Evolutionary conservation across 2,329 filamentous ascomycete species (phyloP).

Genomic region (Chaetothyriales sp.): DNA sequence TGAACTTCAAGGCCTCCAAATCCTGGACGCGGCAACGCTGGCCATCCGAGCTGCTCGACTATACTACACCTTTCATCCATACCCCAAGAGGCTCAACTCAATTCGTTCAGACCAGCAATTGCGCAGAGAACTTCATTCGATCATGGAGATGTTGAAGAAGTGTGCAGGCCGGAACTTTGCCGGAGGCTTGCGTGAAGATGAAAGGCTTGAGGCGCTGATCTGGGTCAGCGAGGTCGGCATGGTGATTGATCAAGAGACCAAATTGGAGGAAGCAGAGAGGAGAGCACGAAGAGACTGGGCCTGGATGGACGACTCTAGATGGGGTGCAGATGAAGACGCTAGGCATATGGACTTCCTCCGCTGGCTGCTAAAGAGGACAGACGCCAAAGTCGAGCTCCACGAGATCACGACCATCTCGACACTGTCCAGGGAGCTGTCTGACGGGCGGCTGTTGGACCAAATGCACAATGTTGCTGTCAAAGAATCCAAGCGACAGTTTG

Average conservation of each 20-base stretch:
- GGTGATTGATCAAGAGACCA: conserved; percentile 63
- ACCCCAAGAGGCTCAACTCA: conserved; percentile 66
- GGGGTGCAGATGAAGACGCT: conserved; percentile 56
- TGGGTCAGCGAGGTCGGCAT: conserved; percentile 70
- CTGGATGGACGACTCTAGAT: conserved; percentile 57
- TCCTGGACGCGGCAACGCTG: conserved; percentile 81
- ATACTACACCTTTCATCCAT: conserved; percentile 87
- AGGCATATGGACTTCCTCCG: conserved; percentile 68
- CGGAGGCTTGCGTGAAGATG: conserved; percentile 63
- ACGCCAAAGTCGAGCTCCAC: conserved; percentile 1
- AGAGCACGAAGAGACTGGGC: conserved; percentile 58
- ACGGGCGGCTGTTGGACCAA: conserved; percentile 65
- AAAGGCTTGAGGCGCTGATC: conserved; percentile 55
- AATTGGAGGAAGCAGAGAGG: conserved; percentile 58
- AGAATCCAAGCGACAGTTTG: conserved; percentile 73
- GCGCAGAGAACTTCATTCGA: conserved; percentile 64
- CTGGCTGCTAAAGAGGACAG: conserved; percentile 39
- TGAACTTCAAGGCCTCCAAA: conserved; percentile 79
- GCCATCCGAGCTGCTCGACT: conserved; percentile 92
- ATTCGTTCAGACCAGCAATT: conserved; percentile 82
- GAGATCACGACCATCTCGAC: conserved; percentile 5
- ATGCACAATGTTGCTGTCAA: conserved; percentile 81
- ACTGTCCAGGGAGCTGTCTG: conserved; percentile 44
- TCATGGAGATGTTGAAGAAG: conserved; percentile 81
- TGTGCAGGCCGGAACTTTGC: conserved; percentile 80